Percentiles rank a stretch among this genome's conserved stretches.
Evolutionary conservation across 2,329 filamentous ascomycete species (phyloP).

Genomic region (Aureobasidium namibiae): DNA sequence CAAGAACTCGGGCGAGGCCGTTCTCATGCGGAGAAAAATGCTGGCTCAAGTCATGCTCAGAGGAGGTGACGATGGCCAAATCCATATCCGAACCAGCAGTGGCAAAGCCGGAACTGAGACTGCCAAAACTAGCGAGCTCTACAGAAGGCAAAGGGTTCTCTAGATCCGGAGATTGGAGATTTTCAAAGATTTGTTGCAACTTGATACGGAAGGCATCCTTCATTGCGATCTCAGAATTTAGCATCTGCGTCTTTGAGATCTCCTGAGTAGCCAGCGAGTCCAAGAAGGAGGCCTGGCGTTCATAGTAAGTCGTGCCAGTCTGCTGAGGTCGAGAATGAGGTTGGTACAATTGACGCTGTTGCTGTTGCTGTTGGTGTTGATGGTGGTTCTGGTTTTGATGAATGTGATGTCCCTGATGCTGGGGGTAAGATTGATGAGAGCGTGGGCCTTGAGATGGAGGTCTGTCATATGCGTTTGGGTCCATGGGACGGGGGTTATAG

Average conservation of each 20-base stretch:
- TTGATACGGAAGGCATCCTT: slow-evolving; percentile 63
- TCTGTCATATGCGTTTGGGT: slow-evolving; percentile 25
- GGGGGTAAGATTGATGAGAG: background rate
- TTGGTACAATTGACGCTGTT: slow-evolving; percentile 4
- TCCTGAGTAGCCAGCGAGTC: slow-evolving; percentile 37
- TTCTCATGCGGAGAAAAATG: slow-evolving; percentile 38
- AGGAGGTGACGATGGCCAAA: slow-evolving; percentile 61
- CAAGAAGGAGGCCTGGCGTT: slow-evolving; percentile 34
- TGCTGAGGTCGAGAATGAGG: slow-evolving; percentile 12
- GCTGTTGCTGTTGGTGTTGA: background rate
- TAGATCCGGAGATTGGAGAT: slow-evolving; percentile 45
- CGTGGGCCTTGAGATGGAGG: background rate
- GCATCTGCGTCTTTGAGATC: slow-evolving; percentile 55
- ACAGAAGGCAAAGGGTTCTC: slow-evolving; percentile 43
- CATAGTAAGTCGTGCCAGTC: slow-evolving; percentile 16
- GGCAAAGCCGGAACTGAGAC: slow-evolving; percentile 75
- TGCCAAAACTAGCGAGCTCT: slow-evolving; percentile 75
- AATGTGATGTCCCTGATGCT: background rate
- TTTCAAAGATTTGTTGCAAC: slow-evolving; percentile 57
- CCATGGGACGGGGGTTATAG: slow-evolving; percentile 14
- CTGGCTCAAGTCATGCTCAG: slow-evolving; percentile 17
- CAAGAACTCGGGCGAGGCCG: slow-evolving; percentile 62
- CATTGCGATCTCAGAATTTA: slow-evolving; percentile 51
- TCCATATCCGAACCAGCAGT: slow-evolving; percentile 89
- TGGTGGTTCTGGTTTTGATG: background rate